Percentiles rank a stretch among this genome's conserved stretches.
These are phyloP conservation scores for Solanum etuberosum DNA, from an alignment of 257 asterid genomes.

Conservation along the genomic window DNA sequence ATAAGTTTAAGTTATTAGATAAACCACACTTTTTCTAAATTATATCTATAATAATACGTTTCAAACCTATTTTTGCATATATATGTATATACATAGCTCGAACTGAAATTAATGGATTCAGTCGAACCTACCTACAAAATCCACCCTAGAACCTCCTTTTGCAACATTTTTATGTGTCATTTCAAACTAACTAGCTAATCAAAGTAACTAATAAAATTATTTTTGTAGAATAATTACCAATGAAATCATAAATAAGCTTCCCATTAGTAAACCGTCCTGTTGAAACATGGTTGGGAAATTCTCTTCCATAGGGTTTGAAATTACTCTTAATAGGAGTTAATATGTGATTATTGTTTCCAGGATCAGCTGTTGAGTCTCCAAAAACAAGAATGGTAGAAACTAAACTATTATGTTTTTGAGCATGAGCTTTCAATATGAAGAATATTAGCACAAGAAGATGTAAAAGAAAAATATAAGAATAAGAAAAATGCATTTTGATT, in stretches of 20 bases:
- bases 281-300: slow-evolving; percentile 34
- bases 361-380: slow-evolving; percentile 78
- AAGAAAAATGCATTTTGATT: not conserved
- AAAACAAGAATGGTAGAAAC: slow-evolving; percentile 39
- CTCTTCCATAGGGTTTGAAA: slow-evolving; percentile 65
- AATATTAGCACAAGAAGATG: not conserved
- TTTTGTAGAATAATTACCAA: slow-evolving; percentile 24
- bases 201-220: not conserved
- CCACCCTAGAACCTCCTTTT: not conserved
- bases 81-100: not conserved
- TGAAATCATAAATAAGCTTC: slow-evolving; percentile 47
- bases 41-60: not conserved
- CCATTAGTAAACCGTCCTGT: slow-evolving; percentile 80
- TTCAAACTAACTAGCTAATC: not conserved
- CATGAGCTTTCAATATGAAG: not conserved
- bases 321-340: slow-evolving; percentile 33
- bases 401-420: not conserved
- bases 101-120: not conserved
- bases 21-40: not conserved
- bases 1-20: not conserved
- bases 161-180: not conserved
- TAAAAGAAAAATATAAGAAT: not conserved
- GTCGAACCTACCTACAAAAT: not conserved
- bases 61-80: not conserved
- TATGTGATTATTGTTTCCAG: slow-evolving; percentile 69